A percentile compares a stretch with the other conserved stretches of the same genome.
Evolutionary conservation across 768 basidiomycete species (phyloP).

Genomic region (Tylopilus vinaceipallidus): DNA sequence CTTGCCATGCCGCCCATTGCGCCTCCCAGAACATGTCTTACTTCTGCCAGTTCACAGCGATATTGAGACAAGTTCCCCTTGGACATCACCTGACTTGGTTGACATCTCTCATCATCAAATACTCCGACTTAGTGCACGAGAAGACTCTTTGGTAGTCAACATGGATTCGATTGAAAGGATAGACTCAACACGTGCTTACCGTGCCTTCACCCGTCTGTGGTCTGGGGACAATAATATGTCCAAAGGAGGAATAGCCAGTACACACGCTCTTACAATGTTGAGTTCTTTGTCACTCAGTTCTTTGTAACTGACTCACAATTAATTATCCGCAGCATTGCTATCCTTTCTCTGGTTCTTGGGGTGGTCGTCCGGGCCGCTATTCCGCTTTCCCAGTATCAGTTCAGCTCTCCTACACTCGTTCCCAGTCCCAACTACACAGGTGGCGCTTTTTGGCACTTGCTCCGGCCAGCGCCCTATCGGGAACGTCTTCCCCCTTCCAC

Average conservation of each 20-base stretch:
- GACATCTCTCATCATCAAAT: conserved; percentile 41
- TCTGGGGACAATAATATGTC: conserved; percentile 31
- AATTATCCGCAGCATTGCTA: conserved; percentile 50
- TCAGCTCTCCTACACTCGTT: conserved; percentile 18
- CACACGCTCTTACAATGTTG: conserved; percentile 67
- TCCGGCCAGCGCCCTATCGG: conserved; percentile 41
- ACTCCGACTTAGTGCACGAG: conserved; percentile 36
- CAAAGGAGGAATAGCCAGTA: conserved; percentile 44
- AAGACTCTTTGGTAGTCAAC: conserved; percentile 44
- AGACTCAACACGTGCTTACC: conserved; percentile 41
- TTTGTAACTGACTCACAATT: conserved; percentile 10
- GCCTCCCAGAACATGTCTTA: conserved; percentile 38
- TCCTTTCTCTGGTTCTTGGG: conserved; percentile 67
- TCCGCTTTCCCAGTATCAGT: conserved; percentile 21
- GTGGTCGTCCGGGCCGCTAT: conserved; percentile 36
- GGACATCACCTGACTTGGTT: conserved; percentile 44
- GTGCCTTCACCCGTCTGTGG: conserved; percentile 46
- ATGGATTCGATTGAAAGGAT: conserved; percentile 43
- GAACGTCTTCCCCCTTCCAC: conserved; percentile 32
- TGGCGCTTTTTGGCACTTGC: conserved; percentile 39
- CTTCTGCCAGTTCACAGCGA: conserved; percentile 56
- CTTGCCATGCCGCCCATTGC: conserved; percentile 48
- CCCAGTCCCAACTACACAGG: conserved; percentile 27
- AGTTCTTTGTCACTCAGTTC: conserved; percentile 23
- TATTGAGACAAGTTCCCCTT: conserved; percentile 22